These are phyloP conservation scores for Dactylis glomerata DNA, from an alignment of 176 grass and related monocot species.

Conservation along the genomic window DNA sequence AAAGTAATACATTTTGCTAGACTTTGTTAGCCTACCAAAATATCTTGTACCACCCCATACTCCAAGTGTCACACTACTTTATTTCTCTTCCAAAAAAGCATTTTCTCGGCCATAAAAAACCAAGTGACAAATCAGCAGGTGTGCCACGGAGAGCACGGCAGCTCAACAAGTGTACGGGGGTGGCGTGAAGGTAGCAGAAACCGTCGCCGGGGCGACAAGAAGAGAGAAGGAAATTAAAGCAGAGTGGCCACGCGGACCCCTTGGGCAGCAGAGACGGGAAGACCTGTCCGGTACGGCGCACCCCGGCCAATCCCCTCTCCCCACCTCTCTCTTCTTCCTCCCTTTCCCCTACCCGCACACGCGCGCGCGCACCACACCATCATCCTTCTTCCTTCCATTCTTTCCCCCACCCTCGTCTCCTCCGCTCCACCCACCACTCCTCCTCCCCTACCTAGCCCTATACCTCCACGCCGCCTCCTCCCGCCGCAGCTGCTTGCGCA, in stretches of 20 bases:
- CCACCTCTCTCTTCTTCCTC: conserved; percentile 8
- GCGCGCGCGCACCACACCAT: conserved; percentile 3
- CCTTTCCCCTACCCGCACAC: neutral
- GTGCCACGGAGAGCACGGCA: neutral
- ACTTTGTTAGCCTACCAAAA: too few relatives aligned
- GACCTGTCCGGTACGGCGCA: conserved; percentile 46
- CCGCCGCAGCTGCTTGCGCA: neutral
- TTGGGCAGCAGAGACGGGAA: conserved; percentile 15
- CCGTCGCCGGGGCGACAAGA: neutral
- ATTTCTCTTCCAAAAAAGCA: neutral
- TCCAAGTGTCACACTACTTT: too few relatives aligned
- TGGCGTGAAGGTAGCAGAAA: conserved; percentile 35
- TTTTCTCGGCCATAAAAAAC: neutral
- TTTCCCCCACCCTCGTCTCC: neutral
- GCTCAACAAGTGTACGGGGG: neutral
- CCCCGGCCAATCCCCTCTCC: conserved; percentile 25
- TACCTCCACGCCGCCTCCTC: neutral
- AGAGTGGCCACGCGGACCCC: conserved; percentile 34
- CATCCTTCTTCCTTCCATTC: neutral
- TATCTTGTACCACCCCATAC: too few relatives aligned
- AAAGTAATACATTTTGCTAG: too few relatives aligned
- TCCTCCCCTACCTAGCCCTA: neutral
- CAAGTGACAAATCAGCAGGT: neutral
- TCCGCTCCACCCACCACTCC: conserved; percentile 10
- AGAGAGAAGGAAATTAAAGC: conserved; percentile 13